phyloP scores from a whole-genome alignment of 257 asterid species.

The Linderniella brevidens region DNA sequence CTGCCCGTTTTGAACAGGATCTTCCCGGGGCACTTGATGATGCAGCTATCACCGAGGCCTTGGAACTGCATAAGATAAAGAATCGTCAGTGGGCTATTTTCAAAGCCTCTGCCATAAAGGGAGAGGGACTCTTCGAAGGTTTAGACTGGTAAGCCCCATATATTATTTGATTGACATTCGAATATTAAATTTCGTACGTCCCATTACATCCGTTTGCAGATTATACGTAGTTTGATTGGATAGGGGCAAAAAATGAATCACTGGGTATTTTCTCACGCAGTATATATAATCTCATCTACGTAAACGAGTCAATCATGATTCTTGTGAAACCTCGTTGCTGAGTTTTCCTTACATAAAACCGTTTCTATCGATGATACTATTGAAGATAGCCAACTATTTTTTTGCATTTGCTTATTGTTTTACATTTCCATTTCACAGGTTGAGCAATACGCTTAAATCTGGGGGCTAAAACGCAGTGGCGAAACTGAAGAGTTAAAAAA shows the following conservation, averaged over 20 bases:
- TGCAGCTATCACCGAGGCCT: conserved; percentile 77
- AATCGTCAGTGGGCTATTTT: conserved; percentile 90
- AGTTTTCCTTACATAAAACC: too few relatives aligned
- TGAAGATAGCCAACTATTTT: not conserved
- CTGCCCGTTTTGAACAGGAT: conserved; percentile 39
- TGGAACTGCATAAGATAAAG: conserved; percentile 86
- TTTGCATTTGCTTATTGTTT: not conserved
- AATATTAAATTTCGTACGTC: not conserved
- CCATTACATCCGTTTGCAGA: too few relatives aligned
- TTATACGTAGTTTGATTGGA: too few relatives aligned
- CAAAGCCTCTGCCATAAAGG: conserved; percentile 87
- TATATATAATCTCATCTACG: too few relatives aligned
- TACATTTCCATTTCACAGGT: conserved; percentile 25
- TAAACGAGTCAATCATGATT: too few relatives aligned
- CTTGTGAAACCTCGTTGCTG: too few relatives aligned
- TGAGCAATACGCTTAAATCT: conserved; percentile 70
- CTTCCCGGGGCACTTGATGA: conserved; percentile 98
- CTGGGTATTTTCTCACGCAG: too few relatives aligned
- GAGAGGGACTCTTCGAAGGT: conserved; percentile 94
- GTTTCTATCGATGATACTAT: too few relatives aligned
- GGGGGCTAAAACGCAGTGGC: conserved; percentile 20
- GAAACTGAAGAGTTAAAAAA: too few relatives aligned
- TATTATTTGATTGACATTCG: not conserved
- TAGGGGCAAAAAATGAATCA: too few relatives aligned
- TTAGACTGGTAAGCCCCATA: conserved; percentile 18